Evolutionary conservation across 2,329 filamentous ascomycete genomes (phyloP), one percentile per base, ranked within the genome.

Genomic region (Calcarisporium arbuscula): DNA sequence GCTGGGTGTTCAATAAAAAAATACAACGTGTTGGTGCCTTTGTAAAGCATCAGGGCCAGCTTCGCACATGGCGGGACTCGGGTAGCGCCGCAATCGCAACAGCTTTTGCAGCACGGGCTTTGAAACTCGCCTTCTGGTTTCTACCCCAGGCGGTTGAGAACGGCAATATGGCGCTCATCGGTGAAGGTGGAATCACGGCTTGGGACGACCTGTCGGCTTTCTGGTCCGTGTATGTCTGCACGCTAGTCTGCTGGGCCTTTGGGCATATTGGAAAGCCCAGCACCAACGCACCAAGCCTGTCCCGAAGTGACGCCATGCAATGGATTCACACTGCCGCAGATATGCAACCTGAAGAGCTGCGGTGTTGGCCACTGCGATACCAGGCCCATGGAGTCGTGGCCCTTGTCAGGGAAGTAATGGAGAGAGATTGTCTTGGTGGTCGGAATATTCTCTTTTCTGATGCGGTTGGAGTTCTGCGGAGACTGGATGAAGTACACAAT

Each of bases 171-270:
- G 23, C 29, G 7, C 25, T 38, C 8, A 17, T 40, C 8, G 12
- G 30, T 14, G 30, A 34, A 12, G 29, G 23, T 25, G 30, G 46
- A 19, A 42, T 38, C 17, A 42, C 44, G 12, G 30, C 40, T 10
- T 51, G 56, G 37, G 48, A 42, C 14, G 62, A 67, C 34, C 57
- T 75, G 27, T 67, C 65, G 3, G 64, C 72, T 41, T 74, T 70
- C 46, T 76, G 72, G 72, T 66, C 59, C 20, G 47, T 77, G 31
- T 77, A 78, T 46, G 67, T 72, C 7, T 76, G 72, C 41, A 60
- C 70, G 7, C 60, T 80, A 32, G 70, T 79, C 43, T 76, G 70
- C 56, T 80, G 75, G 75, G 72, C 73, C 1, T 72, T 69, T 43
- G 64, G 65, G 3, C 58, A 70, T 37, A 39, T 41, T 8, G 44